phyloP scores from a whole-genome alignment of 176 grass and related monocot species.

The Musa beccarii region DNA sequence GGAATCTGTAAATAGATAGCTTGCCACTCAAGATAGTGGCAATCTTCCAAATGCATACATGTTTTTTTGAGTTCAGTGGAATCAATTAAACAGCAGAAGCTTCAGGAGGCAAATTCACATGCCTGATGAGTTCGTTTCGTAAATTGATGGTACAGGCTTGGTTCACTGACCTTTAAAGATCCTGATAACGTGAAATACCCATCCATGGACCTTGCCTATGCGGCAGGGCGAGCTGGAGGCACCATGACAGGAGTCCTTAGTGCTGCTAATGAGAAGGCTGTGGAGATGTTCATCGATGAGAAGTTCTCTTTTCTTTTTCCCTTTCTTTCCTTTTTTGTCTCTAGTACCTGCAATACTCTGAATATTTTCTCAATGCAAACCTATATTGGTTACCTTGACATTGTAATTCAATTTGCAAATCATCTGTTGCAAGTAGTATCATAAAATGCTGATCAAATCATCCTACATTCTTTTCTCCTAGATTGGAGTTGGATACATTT shows the following conservation, averaged over 20 bases:
- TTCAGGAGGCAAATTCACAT: neutral
- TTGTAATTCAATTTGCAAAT: no score
- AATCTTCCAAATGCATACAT: no score
- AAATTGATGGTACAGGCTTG: constrained; percentile 44
- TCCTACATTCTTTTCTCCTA: neutral
- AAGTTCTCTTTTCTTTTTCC: constrained; percentile 41
- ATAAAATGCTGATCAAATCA: no score
- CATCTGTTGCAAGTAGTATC: no score
- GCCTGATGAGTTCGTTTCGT: neutral
- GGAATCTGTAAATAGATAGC: no score
- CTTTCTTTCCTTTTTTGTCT: constrained; percentile 17
- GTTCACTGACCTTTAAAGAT: constrained; percentile 77
- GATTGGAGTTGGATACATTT: no score
- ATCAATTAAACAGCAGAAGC: no score
- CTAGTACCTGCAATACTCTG: neutral
- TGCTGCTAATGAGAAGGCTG: constrained; percentile 98
- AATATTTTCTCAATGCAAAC: no score
- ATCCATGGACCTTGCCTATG: constrained; percentile 80
- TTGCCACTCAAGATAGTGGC: no score
- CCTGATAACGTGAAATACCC: constrained; percentile 90
- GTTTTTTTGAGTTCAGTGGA: no score
- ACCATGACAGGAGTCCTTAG: constrained; percentile 99
- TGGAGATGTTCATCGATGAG: constrained; percentile 89
- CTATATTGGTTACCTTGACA: no score
- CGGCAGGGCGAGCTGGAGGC: constrained; percentile 84